Percentiles rank a stretch among this genome's conserved stretches.
Conservation (phyloP, 2,329 filamentous ascomycete species). For the Cercospora sojina region DNA sequence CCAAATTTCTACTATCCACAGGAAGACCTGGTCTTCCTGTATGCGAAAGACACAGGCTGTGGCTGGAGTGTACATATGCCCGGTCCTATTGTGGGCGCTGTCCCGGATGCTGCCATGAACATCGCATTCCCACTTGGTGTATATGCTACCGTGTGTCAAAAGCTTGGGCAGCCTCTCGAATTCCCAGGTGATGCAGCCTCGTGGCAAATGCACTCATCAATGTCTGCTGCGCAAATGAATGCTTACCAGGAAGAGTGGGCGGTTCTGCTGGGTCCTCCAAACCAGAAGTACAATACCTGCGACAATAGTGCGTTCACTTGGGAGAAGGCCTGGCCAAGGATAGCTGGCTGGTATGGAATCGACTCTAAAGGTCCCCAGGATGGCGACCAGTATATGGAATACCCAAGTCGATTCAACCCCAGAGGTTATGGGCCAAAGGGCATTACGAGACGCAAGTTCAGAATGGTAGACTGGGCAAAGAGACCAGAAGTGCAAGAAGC, state of each 20-base stretch:
- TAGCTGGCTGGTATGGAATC: conserved; percentile 49
- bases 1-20: conserved; percentile 58
- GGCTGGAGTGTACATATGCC: conserved; percentile 52
- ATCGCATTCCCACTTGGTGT: conserved; percentile 50
- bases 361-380: conserved; percentile 32
- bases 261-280: conserved; percentile 43
- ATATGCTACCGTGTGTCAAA: conserved; percentile 50
- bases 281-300: conserved; percentile 52
- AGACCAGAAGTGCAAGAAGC: conserved; percentile 46
- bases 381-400: conserved; percentile 29
- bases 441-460: conserved; percentile 31
- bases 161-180: conserved; percentile 43
- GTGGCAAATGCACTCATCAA: conserved; percentile 49
- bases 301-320: conserved; percentile 51
- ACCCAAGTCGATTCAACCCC: conserved; percentile 30
- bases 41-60: conserved; percentile 41
- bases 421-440: conserved; percentile 34
- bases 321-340: conserved; percentile 51
- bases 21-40: conserved; percentile 51
- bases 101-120: conserved; percentile 55
- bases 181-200: conserved; percentile 48
- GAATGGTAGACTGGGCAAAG: conserved; percentile 47
- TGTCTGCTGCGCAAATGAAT: conserved; percentile 49
- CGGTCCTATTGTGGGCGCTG: conserved; percentile 51
- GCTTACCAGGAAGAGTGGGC: conserved; percentile 54